Conservation (phyloP, 176 grass and related monocot genomes). For the Thalia dealbata region DNA sequence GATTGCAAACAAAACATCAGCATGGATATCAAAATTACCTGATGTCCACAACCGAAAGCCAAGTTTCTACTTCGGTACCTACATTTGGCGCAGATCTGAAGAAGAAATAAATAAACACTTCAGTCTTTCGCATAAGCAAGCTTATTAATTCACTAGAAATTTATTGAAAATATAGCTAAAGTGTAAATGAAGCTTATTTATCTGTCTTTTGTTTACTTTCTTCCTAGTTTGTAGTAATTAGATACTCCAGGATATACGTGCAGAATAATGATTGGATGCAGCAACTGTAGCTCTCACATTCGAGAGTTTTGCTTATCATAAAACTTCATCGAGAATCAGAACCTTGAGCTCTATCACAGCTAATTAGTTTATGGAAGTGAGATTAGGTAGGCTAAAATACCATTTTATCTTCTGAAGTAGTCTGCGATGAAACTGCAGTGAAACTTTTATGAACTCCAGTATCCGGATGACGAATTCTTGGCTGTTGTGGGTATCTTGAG, state of each 20-base stretch:
- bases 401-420: conserved; percentile 47
- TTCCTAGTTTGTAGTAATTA: background rate
- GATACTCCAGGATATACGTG: background rate
- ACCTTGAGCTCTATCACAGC: background rate
- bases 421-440: conserved; percentile 26
- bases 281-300: background rate
- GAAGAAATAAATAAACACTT: background rate
- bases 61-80: conserved; percentile 53
- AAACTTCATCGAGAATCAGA: background rate
- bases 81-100: conserved; percentile 68
- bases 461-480: conserved; percentile 24
- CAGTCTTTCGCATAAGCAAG: background rate
- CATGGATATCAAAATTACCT: conserved; percentile 34
- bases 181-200: too few relatives aligned
- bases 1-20: background rate
- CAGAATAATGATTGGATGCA: background rate
- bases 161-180: too few relatives aligned
- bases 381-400: conserved; percentile 2
- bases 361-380: background rate
- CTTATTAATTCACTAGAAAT: background rate
- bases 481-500: conserved; percentile 17
- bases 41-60: conserved; percentile 80
- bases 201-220: background rate
- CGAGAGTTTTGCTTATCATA: background rate
- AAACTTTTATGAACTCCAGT: conserved; percentile 25